phyloP scores from a whole-genome alignment of 495 filamentous ascomycete genomes.

The Corynascus novoguineensis region DNA sequence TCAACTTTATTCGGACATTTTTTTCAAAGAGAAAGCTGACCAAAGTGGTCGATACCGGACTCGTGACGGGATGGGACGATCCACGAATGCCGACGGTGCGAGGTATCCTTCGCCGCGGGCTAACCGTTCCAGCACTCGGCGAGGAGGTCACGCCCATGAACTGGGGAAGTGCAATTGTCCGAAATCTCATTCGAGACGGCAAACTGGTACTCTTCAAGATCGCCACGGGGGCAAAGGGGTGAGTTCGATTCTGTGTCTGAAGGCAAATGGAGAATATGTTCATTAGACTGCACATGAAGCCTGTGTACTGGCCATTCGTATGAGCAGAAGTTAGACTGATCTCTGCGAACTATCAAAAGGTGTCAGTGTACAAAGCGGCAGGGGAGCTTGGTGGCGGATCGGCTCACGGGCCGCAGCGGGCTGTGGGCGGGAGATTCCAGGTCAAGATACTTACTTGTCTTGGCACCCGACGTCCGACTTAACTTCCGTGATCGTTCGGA shows the following conservation, averaged over 20 bases:
- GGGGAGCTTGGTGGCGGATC: too few species aligned
- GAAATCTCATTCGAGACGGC: neutral
- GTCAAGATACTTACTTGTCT: too few species aligned
- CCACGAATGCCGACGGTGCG: constrained; percentile 69
- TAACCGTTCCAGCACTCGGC: neutral
- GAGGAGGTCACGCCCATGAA: neutral
- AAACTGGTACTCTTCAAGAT: constrained; percentile 7
- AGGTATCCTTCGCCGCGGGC: constrained; percentile 64
- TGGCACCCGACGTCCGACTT: neutral
- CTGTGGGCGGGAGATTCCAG: too few species aligned
- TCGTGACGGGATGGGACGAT: neutral
- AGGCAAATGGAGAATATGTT: too few species aligned
- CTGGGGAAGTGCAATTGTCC: neutral
- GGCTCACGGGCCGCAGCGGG: too few species aligned
- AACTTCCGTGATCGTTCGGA: constrained; percentile 23
- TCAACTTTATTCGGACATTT: constrained; percentile 1
- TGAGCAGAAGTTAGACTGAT: too few species aligned
- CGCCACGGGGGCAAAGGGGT: neutral
- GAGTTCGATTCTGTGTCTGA: too few species aligned
- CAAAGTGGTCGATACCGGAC: neutral
- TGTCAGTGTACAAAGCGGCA: too few species aligned
- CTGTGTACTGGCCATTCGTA: too few species aligned
- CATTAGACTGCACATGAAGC: too few species aligned
- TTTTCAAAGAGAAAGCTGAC: neutral
- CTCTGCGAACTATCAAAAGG: too few species aligned